Evolutionary conservation across 2,329 filamentous ascomycete species (phyloP).

Genomic region (Pyricularia sp.): DNA sequence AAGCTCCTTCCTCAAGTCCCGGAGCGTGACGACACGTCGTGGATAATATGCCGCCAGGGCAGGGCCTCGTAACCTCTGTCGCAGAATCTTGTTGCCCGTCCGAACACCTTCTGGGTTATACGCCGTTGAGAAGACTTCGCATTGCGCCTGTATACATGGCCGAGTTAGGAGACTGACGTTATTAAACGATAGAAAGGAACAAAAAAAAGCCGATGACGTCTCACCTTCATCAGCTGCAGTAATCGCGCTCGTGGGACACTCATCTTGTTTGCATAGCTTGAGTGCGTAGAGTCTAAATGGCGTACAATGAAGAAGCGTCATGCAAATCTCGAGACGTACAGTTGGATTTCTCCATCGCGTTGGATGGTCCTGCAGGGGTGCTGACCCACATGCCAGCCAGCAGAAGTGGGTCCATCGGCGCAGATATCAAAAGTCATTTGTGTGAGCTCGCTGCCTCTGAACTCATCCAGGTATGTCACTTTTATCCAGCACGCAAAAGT

Average conservation of each 20-base stretch:
- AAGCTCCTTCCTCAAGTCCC: conserved; percentile 60
- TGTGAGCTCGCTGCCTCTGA: not conserved
- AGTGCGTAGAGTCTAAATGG: conserved; percentile 7
- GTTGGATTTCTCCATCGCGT: not conserved
- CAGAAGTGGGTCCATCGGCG: not conserved
- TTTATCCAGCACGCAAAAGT: not conserved
- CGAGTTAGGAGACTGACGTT: not conserved
- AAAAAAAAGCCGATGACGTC: not conserved
- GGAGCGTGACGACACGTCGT: conserved; percentile 54
- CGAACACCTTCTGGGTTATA: conserved; percentile 78
- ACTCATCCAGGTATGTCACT: too few relatives aligned
- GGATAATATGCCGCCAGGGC: conserved; percentile 82
- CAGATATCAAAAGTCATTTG: not conserved
- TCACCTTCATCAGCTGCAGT: conserved; percentile 68
- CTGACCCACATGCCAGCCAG: not conserved
- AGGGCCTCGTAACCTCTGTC: conserved; percentile 77
- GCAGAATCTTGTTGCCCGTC: conserved; percentile 82
- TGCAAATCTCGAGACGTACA: not conserved
- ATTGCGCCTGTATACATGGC: conserved; percentile 53
- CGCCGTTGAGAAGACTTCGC: conserved; percentile 77
- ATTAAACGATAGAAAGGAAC: not conserved
- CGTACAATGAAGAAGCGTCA: not conserved
- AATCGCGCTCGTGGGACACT: conserved; percentile 48
- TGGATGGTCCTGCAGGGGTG: not conserved
- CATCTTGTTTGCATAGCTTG: conserved; percentile 32